Conservation (phyloP, 257 asterid genomes). For the Scutellaria minor region DNA sequence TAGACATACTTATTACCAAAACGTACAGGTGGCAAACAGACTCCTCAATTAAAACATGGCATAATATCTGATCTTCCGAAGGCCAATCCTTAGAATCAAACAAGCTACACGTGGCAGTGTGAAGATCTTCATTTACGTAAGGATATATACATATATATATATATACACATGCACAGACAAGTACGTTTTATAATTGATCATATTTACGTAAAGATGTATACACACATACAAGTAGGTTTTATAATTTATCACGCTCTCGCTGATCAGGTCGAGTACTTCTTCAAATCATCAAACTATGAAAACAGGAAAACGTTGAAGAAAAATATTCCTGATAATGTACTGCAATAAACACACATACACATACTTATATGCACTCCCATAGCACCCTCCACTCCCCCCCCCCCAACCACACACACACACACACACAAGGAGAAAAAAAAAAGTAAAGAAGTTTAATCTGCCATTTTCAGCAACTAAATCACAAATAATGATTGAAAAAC, state of each 20-base stretch:
- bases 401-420: neutral
- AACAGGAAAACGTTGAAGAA: neutral
- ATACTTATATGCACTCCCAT: neutral
- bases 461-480: conserved; percentile 25
- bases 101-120: neutral
- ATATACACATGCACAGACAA: neutral
- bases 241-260: conserved; percentile 10
- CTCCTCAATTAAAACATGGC: conserved; percentile 2
- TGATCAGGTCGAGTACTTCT: neutral
- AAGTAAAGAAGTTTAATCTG: conserved; percentile 7
- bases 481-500: conserved; percentile 8
- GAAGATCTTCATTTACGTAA: conserved; percentile 23
- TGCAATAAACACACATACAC: neutral
- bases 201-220: neutral
- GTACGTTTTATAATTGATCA: no score
- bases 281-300: neutral
- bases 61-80: conserved; percentile 11
- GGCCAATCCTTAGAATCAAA: neutral
- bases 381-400: neutral
- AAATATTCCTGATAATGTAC: conserved; percentile 3
- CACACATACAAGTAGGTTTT: neutral
- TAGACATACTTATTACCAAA: neutral
- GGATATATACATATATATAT: neutral
- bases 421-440: neutral
- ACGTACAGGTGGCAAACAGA: conserved; percentile 8